Conservation (phyloP, 2,329 filamentous ascomycete genomes). For the Fusarium vanettenii region DNA sequence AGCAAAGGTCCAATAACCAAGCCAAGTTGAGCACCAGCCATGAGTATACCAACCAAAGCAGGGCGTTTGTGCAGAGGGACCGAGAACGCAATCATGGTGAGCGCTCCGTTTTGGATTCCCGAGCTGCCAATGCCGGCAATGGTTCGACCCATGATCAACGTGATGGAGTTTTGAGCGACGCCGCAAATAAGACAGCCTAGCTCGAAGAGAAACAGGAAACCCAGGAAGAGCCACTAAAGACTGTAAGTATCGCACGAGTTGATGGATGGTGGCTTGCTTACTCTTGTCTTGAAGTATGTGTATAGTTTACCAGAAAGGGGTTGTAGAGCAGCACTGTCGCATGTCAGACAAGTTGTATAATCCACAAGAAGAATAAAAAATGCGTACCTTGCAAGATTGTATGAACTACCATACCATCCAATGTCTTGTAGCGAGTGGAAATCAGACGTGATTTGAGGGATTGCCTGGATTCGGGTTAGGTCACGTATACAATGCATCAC, state of each 20-base stretch:
- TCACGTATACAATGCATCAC: neutral
- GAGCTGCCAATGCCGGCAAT: constrained; percentile 60
- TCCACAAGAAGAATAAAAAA: too few species aligned
- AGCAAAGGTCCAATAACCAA: constrained; percentile 60
- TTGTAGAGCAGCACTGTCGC: constrained; percentile 58
- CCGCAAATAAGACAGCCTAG: constrained; percentile 61
- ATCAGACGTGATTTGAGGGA: constrained; percentile 61
- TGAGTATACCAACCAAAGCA: constrained; percentile 43
- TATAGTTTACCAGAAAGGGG: constrained; percentile 66
- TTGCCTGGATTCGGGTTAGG: constrained; percentile 48
- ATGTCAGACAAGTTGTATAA: constrained; percentile 34
- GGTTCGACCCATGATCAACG: constrained; percentile 63
- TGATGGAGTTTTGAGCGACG: constrained; percentile 55
- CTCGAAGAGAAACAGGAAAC: constrained; percentile 48
- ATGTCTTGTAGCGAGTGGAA: constrained; percentile 64
- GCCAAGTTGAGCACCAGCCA: constrained; percentile 55
- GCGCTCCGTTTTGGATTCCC: constrained; percentile 53
- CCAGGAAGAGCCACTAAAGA: constrained; percentile 43
- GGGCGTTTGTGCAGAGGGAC: constrained; percentile 45
- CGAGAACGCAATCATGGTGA: constrained; percentile 48
- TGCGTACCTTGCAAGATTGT: constrained; percentile 58
- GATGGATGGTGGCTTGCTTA: constrained; percentile 45
- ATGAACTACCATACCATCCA: constrained; percentile 66
- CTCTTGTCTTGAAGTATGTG: constrained; percentile 45
- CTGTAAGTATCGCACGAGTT: constrained; percentile 35